Evolutionary conservation across 768 basidiomycete genomes (phyloP).

Genomic region (Amanita subjunquillea): DNA sequence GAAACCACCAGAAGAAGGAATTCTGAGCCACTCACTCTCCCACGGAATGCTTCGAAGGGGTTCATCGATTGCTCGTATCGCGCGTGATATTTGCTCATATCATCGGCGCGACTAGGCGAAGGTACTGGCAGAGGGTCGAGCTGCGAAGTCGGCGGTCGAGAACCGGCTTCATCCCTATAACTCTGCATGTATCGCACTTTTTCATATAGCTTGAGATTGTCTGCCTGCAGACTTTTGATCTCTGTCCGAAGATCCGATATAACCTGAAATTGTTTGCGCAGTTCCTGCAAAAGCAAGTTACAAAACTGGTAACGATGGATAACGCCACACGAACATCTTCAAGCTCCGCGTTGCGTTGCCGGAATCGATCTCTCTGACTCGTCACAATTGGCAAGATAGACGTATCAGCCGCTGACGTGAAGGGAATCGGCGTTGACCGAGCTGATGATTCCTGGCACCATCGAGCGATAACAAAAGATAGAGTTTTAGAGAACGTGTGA

Average conservation of each 20-base stretch:
- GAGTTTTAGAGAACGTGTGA: not conserved
- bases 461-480: not conserved
- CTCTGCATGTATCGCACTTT: constrained; percentile 99
- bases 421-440: constrained; percentile 57
- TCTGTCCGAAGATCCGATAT: constrained; percentile 92
- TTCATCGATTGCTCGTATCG: constrained; percentile 97
- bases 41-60: constrained; percentile 95
- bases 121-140: constrained; percentile 55
- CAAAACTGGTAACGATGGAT: not conserved
- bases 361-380: constrained; percentile 93
- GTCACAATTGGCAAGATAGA: constrained; percentile 99
- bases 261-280: constrained; percentile 89
- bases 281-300: constrained; percentile 46
- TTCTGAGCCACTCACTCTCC: constrained; percentile 54
- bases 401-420: constrained; percentile 71
- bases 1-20: not conserved
- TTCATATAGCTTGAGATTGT: constrained; percentile 97
- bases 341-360: constrained; percentile 92
- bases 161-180: constrained; percentile 69
- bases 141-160: constrained; percentile 47
- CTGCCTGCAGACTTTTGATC: constrained; percentile 83
- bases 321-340: constrained; percentile 58
- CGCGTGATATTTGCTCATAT: constrained; percentile 81
- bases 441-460: constrained; percentile 21
- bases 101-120: constrained; percentile 36